These are phyloP conservation scores for Zalaria obscura DNA, from an alignment of 2,329 filamentous ascomycete genomes.

Conservation along the genomic window DNA sequence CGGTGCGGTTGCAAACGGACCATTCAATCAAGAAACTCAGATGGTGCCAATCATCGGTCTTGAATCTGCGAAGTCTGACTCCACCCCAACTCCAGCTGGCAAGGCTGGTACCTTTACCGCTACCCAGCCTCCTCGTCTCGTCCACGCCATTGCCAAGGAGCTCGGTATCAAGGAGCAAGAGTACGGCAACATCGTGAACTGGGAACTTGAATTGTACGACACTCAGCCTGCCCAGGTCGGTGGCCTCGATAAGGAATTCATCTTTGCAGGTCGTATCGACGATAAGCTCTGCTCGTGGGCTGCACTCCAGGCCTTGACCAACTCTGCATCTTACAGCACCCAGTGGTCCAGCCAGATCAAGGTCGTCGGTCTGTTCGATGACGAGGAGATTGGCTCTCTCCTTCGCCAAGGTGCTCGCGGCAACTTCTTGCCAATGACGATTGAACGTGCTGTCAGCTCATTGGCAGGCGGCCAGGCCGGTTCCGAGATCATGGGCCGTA, in stretches of 20 bases:
- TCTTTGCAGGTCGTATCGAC: conserved; percentile 89
- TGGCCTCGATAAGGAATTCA: conserved; percentile 82
- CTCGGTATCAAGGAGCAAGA: conserved; percentile 51
- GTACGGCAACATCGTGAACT: conserved; percentile 66
- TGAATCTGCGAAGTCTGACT: conserved; percentile 47
- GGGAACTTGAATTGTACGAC: conserved; percentile 95
- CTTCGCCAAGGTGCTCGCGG: conserved; percentile 79
- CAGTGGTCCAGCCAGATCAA: conserved; percentile 56
- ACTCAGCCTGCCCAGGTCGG: conserved; percentile 70
- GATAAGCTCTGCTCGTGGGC: conserved; percentile 96
- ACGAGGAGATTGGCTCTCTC: conserved; percentile 88
- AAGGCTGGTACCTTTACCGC: conserved; percentile 54
- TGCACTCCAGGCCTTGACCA: conserved; percentile 68
- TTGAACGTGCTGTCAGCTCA: conserved; percentile 69
- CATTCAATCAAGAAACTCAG: conserved; percentile 78
- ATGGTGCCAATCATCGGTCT: conserved; percentile 89
- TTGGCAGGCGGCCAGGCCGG: conserved; percentile 33
- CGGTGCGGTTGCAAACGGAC: conserved; percentile 51
- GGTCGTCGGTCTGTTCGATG: conserved; percentile 86
- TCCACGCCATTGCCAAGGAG: conserved; percentile 66
- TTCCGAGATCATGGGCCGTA: conserved; percentile 55
- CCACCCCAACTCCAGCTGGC: conserved; percentile 13
- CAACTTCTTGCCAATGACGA: conserved; percentile 71
- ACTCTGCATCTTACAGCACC: conserved; percentile 38
- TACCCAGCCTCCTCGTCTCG: conserved; percentile 73